These are phyloP conservation scores for Trichocladium uniseriatum DNA, from an alignment of 495 filamentous ascomycete species.

Conservation along the genomic window DNA sequence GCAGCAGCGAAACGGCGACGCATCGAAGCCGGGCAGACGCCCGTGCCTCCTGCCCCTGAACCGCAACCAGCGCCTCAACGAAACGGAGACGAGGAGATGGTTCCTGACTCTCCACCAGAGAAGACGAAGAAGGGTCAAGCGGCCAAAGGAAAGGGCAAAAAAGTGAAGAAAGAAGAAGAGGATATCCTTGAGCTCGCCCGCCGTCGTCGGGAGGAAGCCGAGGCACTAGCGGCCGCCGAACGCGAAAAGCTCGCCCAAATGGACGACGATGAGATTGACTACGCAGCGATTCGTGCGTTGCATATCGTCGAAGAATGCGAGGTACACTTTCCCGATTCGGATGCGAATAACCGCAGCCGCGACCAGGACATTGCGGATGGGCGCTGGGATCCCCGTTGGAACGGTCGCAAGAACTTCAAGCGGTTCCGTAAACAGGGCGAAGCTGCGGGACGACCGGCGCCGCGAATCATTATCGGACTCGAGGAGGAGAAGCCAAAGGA, in stretches of 20 bases:
- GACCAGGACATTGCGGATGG: constrained; percentile 42
- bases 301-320: constrained; percentile 78
- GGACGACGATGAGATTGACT: constrained; percentile 49
- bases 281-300: constrained; percentile 62
- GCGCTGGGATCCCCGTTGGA: constrained; percentile 87
- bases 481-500: constrained; percentile 72
- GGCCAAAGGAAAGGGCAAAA: constrained; percentile 41
- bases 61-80: constrained; percentile 6
- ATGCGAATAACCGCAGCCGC: constrained; percentile 20
- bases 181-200: constrained; percentile 63
- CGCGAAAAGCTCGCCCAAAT: constrained; percentile 45
- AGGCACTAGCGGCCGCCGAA: constrained; percentile 50
- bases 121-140: constrained; percentile 13
- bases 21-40: constrained; percentile 39
- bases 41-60: constrained; percentile 21
- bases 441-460: constrained; percentile 34
- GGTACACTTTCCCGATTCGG: constrained; percentile 32
- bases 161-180: constrained; percentile 42
- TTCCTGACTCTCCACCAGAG: constrained; percentile 8
- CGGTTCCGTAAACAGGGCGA: constrained; percentile 63
- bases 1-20: constrained; percentile 62
- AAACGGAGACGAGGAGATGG: constrained; percentile 13
- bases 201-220: constrained; percentile 58
- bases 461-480: constrained; percentile 62
- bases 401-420: constrained; percentile 96